Evolutionary conservation across 257 asterid genomes (phyloP), one percentile per base, ranked within the genome.

Genomic region (Knoxia roxburghii): DNA sequence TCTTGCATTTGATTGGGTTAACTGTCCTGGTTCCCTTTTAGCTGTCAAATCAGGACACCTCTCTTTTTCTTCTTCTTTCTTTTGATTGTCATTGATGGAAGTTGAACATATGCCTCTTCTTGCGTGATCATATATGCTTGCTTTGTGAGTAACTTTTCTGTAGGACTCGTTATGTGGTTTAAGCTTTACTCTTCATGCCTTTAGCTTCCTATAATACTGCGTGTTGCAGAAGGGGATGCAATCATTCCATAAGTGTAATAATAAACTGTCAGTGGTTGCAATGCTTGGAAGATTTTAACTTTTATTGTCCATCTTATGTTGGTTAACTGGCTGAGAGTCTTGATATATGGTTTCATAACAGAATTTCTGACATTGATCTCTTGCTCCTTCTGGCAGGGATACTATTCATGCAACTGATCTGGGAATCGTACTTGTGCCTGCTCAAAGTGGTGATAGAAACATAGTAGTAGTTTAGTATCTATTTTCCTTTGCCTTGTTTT

Each of bases 311-410:
- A 18, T 18, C n/a, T 20, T n/a, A 49, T 66, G 37, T 21, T 60
- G 64, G 64, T 32, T 26, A 17, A 33, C 45, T 58, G 10, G 24
- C 26, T 33, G 23, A 3, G 35, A 66, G 29, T 67, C 27, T 35
- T 7, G 30, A 2, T 21, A 10, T 26, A 4, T 20, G 49, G 49
- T 20, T 65, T 8, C n/a, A n/a, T n/a, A n/a, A 2, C 18, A 17
- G 7, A 48, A 32, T 30, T 29, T 61, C 30, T 52, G 69, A 61
- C 2, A 27, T 15, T 52, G 55, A 29, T 48, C 9, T 48, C 41
- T 33, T 61, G 49, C 17, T 30, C 60, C 54, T 54, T 70, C 56
- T 51, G 33, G 32, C 64, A 69, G 73, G 71, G 4, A 12, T n/a
- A n/a, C n/a, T n/a, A n/a, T 35, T 66, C 17, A 4, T 53, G 40